Conservation (phyloP, 306 rosid species). For the Calophaca sinica region DNA sequence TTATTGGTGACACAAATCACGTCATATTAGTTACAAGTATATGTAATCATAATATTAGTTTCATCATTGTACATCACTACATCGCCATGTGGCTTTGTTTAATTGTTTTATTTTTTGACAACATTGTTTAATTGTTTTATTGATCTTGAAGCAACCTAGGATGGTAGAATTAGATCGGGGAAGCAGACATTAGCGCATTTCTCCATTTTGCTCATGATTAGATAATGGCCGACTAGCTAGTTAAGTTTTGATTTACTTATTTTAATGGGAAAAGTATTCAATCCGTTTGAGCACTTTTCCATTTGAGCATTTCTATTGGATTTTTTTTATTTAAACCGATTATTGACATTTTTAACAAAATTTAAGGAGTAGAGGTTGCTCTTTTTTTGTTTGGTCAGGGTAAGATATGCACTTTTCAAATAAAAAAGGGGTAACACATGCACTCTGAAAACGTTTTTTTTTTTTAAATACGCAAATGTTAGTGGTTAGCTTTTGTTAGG, state of each 20-base stretch:
- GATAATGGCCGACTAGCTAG: slow-evolving; percentile 3
- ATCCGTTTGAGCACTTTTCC: too few relatives aligned
- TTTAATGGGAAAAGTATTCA: too few relatives aligned
- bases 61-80: neutral
- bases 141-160: slow-evolving; percentile 11
- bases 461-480: too few relatives aligned
- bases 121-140: neutral
- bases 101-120: neutral
- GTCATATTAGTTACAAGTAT: neutral
- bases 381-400: too few relatives aligned
- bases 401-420: too few relatives aligned
- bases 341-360: too few relatives aligned
- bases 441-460: too few relatives aligned
- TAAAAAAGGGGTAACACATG: too few relatives aligned
- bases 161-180: neutral
- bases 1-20: neutral
- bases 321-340: too few relatives aligned
- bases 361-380: too few relatives aligned
- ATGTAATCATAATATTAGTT: neutral
- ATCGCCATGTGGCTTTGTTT: slow-evolving; percentile 22
- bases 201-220: slow-evolving; percentile 5
- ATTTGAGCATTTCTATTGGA: too few relatives aligned
- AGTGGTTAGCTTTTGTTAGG: too few relatives aligned
- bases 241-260: neutral
- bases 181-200: slow-evolving; percentile 12